A percentile compares a stretch with the other conserved stretches of the same genome.
phyloP scores from a whole-genome alignment of 2,329 filamentous ascomycete genomes.

The Neopestalotiopsis sp. region DNA sequence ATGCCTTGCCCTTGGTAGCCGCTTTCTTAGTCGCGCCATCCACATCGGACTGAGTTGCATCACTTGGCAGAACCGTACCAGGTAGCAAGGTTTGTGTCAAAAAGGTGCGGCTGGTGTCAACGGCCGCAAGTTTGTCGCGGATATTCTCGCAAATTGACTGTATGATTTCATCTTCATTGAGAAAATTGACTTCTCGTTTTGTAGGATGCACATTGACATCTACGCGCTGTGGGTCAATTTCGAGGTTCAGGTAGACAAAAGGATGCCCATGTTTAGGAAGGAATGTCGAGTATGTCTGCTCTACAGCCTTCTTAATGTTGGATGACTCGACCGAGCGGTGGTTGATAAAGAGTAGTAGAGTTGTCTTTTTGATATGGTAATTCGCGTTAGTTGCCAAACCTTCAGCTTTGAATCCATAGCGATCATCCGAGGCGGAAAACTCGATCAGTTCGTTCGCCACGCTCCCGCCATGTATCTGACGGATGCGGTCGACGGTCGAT shows the following conservation, averaged over 20 bases:
- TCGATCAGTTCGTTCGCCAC: slow-evolving; percentile 89
- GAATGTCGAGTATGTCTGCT: slow-evolving; percentile 87
- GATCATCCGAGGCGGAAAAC: slow-evolving; percentile 72
- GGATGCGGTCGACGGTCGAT: slow-evolving; percentile 79
- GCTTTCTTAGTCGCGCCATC: slow-evolving; percentile 39
- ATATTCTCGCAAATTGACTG: slow-evolving; percentile 84
- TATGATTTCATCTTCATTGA: slow-evolving; percentile 97
- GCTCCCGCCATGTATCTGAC: slow-evolving; percentile 82
- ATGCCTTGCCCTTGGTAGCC: slow-evolving; percentile 41
- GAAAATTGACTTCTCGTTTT: slow-evolving; percentile 94
- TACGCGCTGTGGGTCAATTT: slow-evolving; percentile 89
- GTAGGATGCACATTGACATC: slow-evolving; percentile 99
- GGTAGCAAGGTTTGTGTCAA: slow-evolving; percentile 90
- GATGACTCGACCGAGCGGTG: slow-evolving; percentile 91
- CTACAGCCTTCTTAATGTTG: slow-evolving; percentile 84
- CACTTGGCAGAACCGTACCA: slow-evolving; percentile 52
- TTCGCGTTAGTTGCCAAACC: slow-evolving; percentile 92
- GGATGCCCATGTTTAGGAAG: slow-evolving; percentile 93
- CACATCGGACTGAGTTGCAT: slow-evolving; percentile 30
- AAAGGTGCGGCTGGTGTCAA: slow-evolving; percentile 94
- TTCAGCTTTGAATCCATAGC: slow-evolving; percentile 82
- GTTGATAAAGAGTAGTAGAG: slow-evolving; percentile 92
- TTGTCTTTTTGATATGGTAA: slow-evolving; percentile 89
- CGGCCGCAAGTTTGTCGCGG: slow-evolving; percentile 76
- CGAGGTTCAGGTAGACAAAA: slow-evolving; percentile 88